Base-by-base conservation (phyloP, 768 basidiomycete species). In the Phylloporus rhodoxanthus region DNA sequence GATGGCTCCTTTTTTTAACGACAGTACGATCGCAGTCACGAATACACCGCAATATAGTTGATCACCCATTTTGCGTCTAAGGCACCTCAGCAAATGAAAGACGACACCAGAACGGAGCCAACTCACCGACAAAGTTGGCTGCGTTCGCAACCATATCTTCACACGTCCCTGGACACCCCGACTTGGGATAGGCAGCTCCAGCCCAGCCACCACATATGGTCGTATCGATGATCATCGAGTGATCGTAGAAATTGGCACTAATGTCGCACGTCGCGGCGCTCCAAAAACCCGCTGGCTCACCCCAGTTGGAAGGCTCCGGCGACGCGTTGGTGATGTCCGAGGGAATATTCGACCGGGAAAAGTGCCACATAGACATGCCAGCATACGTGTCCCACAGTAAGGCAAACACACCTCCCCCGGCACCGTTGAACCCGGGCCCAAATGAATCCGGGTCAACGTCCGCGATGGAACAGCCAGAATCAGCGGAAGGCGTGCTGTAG, bases 291-390 rank as follows among this genome's bases (percentile, higher is more conserved):
- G 65, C 70, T 11, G 82, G 82, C 4, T 57, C 55, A 5, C 75
- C 73, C 83, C 82, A 84, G 3, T 53, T 63, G 11, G 57, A 50
- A 5, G 80, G 81, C 32, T 72, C 60, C 1, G 78, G 81, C 0
- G 56, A 56, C 50, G 68, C 55, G 15, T 58, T 56, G 2, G 60
- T 65, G 57, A 84, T 77, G 55, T 82, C 79, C 5, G 51, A 52
- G 4, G 81, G 82, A 26, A 83, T 75, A 2, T 69, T 57, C 15
- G 45, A 50, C n/a, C 82, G 72, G 8, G 75, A 40, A 63, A 83
- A 84, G 51, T 70, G 71, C 79, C 79, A 84, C 26, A 80, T 66
- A 26, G 65, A 74, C 64, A 84, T 79, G 7, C 79, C 80, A 0
- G 53, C 47, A 4, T 37, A 20, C 21, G 45, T 47, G 38, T 80